A percentile compares a stretch with the other conserved stretches of the same genome.
Evolutionary conservation across 306 rosid genomes (phyloP).

Genomic region (Cajanus cajan): DNA sequence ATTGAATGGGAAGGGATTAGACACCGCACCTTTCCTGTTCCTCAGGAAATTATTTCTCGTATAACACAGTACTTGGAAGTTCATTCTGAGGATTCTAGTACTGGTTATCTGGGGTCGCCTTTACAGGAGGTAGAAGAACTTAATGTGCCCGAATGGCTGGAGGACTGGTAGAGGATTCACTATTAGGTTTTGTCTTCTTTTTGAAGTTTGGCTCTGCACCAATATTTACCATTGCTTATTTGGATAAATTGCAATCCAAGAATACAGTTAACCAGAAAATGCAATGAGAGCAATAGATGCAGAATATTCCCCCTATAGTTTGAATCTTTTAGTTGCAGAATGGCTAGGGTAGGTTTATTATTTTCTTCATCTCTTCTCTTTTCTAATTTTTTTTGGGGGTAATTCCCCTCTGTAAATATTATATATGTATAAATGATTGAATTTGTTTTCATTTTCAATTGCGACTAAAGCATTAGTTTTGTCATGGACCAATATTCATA

Average conservation of each 20-base stretch:
- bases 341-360: slow-evolving; percentile 42
- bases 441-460: slow-evolving; percentile 25
- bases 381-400: neutral
- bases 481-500: slow-evolving; percentile 9
- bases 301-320: slow-evolving; percentile 29
- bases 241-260: slow-evolving; percentile 29
- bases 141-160: slow-evolving; percentile 80
- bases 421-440: slow-evolving; percentile 44
- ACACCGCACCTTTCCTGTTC: slow-evolving; percentile 53
- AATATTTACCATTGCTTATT: slow-evolving; percentile 18
- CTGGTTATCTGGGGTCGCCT: slow-evolving; percentile 48
- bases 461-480: slow-evolving; percentile 29
- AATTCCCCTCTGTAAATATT: slow-evolving; percentile 47
- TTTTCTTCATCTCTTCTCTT: slow-evolving; percentile 27
- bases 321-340: slow-evolving; percentile 39
- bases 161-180: slow-evolving; percentile 69
- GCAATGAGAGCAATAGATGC: slow-evolving; percentile 20
- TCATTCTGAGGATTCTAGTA: slow-evolving; percentile 50
- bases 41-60: slow-evolving; percentile 68
- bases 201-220: slow-evolving; percentile 28
- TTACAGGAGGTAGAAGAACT: slow-evolving; percentile 53
- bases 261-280: slow-evolving; percentile 24
- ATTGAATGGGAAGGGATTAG: slow-evolving; percentile 76
- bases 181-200: slow-evolving; percentile 26
- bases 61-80: slow-evolving; percentile 61